Base-by-base conservation (phyloP, 1,139 yeast genomes). In the Tardiomyces digboiensis region DNA sequence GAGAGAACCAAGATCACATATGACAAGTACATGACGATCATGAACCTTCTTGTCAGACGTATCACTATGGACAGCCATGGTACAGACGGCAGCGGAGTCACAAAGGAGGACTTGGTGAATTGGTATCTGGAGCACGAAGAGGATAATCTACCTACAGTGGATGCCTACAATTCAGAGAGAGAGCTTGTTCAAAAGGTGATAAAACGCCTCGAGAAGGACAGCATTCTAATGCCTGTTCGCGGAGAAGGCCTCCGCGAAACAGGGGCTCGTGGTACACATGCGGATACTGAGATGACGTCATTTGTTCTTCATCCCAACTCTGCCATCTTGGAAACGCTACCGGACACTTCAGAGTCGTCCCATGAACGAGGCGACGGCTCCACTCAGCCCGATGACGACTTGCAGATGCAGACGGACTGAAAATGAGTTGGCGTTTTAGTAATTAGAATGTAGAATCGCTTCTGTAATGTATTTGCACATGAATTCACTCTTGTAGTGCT, bases 221-320 rank as follows among this genome's bases (percentile, higher is more conserved):
- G 85, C 57, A 80, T 91, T 39, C 72, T 91, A 57, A 80, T 91
- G 87, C 81, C 80, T 55, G 80, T 93, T 41, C 76, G 78, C 26
- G 88, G 87, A 42, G 77, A 73, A 42, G 66, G 68, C 29, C 68
- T 70, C 38, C 64, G n/a, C 58, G 23, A 70, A 60, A 18, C 65
- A 61, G 20, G 64, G 51, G 10, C 61, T 56, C 23, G 66, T 56
- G 22, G 52, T 52, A 1, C 53, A 55, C 7, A 62, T 61, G 2
- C 56, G 3, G 59, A 60, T 36, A 54, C 59, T 39, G 65, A 68
- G 39, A 63, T 69, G 45, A 68, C 82, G 33, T 18, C 19, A 18
- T 87, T 82, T 58, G 87, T 87, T 36, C 70, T 88, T 48, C 97
- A 91, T 68, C 97, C 97, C 44, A 89, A 91, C 62, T 84, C 89